Evolutionary conservation across 805 yeast species (phyloP), one percentile per base, ranked within the genome.

Genomic region (Priceomyces melissophilus): DNA sequence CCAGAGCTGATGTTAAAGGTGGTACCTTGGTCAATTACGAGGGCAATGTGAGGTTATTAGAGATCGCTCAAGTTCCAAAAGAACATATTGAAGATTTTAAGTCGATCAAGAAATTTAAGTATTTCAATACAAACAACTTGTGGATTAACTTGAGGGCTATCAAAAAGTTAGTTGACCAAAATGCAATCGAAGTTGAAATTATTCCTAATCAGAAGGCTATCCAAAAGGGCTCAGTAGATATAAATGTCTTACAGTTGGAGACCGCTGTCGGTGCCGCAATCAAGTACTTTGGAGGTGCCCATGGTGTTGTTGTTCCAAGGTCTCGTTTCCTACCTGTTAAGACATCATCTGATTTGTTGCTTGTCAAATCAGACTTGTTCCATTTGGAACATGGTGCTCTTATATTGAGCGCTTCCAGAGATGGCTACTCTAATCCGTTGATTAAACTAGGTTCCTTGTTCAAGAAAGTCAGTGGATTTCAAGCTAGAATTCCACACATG

Each of bases 211-310:
- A 76, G 54, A 93, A 93, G 73, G 73, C 93, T 38, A 82, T 93
- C 60, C 76, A 81, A 39, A 76, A 77, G 53, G 96, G 96, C 44
- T 79, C 79, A 51, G 70, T 73, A 39, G 96, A 90, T 51, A 75
- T 84, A 53, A 82, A 84, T 58, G 97, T 91, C 38, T 71, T 91
- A 59, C 99, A 91, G 73, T 81, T 93, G 61, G 99, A 93, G 75
- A 93, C 99, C 38, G 99, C 99, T 23, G 96, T 88, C 54, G 99
- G 99, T 75, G 98, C 99, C 30, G 98, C 98, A 36, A 93, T 93
- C 62, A 86, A 96, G 70, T 91, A 90, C 69, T 93, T 93, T 70
- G 75, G 83, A 51, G 86, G 87, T 55, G 96, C 97, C 25, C 96
- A 88, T 58, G 99, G 99, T 70, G 95, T 93, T 54, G 96, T 89